Evolutionary conservation across 345 rosid genomes (phyloP).

Genomic region (Gossypium thurberi): DNA sequence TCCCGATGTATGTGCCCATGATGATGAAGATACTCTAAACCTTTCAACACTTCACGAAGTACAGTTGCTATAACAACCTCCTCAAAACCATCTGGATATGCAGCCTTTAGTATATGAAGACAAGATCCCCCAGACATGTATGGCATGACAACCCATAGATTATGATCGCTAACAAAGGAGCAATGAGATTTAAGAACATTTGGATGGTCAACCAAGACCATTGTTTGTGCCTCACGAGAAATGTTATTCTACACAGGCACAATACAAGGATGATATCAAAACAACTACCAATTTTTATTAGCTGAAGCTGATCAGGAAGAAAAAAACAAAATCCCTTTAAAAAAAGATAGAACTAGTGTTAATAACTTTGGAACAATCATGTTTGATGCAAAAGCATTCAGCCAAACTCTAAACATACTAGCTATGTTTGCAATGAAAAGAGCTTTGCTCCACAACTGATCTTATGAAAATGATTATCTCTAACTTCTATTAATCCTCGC

Average conservation of each 20-base stretch:
- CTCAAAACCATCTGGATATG: constrained; percentile 91
- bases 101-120: constrained; percentile 95
- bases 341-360: not conserved
- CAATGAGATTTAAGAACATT: constrained; percentile 91
- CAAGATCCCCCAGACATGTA: constrained; percentile 98
- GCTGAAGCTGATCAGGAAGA: not conserved
- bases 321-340: not conserved
- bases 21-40: constrained; percentile 93
- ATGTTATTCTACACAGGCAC: constrained; percentile 51
- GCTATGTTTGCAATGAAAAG: not conserved
- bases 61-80: constrained; percentile 83
- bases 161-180: constrained; percentile 87
- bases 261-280: not conserved
- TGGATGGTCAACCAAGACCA: constrained; percentile 90
- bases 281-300: not conserved
- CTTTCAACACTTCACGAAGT: constrained; percentile 80
- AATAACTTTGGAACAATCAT: not conserved
- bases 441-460: not conserved
- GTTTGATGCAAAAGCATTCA: not conserved
- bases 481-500: not conserved
- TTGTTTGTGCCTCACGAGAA: constrained; percentile 92
- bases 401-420: not conserved
- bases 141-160: constrained; percentile 96
- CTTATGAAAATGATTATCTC: not conserved
- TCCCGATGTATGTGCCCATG: constrained; percentile 98